Evolutionary conservation across 169 alveolate species (phyloP).

Genomic region (Plasmodium cynomolgi): DNA sequence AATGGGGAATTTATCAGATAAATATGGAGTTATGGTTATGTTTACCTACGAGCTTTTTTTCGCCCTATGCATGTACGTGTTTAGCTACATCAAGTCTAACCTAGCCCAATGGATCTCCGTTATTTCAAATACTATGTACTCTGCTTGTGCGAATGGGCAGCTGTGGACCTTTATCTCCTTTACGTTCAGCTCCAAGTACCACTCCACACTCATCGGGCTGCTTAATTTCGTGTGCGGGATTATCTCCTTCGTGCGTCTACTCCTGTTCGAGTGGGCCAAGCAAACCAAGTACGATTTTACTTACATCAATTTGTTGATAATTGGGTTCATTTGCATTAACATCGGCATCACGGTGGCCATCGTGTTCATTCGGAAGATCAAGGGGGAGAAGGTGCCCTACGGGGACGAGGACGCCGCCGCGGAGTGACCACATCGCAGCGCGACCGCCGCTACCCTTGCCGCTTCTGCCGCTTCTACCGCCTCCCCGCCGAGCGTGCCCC

Average conservation of each 20-base stretch:
- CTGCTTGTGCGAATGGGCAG: slow-evolving; percentile 78
- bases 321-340: slow-evolving; percentile 26
- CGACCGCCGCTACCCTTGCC: not conserved
- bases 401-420: slow-evolving; percentile 28
- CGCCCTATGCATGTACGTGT: slow-evolving; percentile 37
- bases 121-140: slow-evolving; percentile 65
- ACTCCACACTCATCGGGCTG: slow-evolving; percentile 76
- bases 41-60: slow-evolving; percentile 73
- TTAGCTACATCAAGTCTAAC: slow-evolving; percentile 30
- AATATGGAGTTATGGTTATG: slow-evolving; percentile 75
- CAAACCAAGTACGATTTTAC: slow-evolving; percentile 54
- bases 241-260: slow-evolving; percentile 47
- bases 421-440: not conserved
- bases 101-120: slow-evolving; percentile 68
- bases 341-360: not conserved
- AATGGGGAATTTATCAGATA: slow-evolving; percentile 73
- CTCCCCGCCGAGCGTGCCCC: no score
- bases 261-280: slow-evolving; percentile 67
- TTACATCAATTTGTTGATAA: slow-evolving; percentile 35
- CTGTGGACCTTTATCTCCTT: slow-evolving; percentile 76
- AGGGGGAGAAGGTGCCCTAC: slow-evolving; percentile 35
- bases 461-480: no score
- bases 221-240: slow-evolving; percentile 77
- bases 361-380: slow-evolving; percentile 6
- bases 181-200: slow-evolving; percentile 78